Conservation (phyloP, 73 alveolate species). For the Paramecium bursaria region DNA sequence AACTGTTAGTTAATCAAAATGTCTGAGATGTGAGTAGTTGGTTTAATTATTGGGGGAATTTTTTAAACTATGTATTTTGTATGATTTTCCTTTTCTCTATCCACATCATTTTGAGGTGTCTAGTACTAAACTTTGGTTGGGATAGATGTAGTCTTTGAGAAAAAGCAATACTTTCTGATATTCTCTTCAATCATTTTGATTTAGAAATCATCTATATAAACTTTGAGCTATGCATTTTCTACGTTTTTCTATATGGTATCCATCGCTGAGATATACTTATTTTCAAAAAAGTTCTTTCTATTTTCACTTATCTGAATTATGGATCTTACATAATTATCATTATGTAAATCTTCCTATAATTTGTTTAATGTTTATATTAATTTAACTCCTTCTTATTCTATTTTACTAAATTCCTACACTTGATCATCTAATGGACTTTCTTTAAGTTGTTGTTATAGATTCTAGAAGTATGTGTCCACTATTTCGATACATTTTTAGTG, state of each 20-base stretch:
- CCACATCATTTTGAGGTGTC: background rate
- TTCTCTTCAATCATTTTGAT: background rate
- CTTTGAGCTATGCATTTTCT: background rate
- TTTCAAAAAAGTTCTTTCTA: background rate
- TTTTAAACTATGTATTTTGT: background rate
- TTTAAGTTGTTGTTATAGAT: constrained; percentile 14
- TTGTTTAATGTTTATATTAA: background rate
- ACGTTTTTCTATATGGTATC: background rate
- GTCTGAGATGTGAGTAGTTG: constrained; percentile 1
- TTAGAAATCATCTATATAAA: background rate
- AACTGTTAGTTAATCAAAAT: background rate
- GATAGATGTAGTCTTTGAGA: background rate
- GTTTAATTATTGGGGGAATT: constrained; percentile 21
- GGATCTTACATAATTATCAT: constrained; percentile 27
- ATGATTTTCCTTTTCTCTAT: background rate
- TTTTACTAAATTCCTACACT: background rate
- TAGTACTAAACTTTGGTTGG: background rate
- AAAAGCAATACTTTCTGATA: constrained; percentile 5
- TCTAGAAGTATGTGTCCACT: constrained; percentile 12
- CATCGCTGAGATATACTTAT: background rate
- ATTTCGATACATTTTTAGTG: constrained; percentile 8
- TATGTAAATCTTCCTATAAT: constrained; percentile 53
- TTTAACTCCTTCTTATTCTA: background rate
- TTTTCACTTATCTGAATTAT: constrained; percentile 18
- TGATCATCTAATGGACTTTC: background rate